Evolutionary conservation across 177 flowering plant genomes (phyloP).

Genomic region (Vitis hybrid): DNA sequence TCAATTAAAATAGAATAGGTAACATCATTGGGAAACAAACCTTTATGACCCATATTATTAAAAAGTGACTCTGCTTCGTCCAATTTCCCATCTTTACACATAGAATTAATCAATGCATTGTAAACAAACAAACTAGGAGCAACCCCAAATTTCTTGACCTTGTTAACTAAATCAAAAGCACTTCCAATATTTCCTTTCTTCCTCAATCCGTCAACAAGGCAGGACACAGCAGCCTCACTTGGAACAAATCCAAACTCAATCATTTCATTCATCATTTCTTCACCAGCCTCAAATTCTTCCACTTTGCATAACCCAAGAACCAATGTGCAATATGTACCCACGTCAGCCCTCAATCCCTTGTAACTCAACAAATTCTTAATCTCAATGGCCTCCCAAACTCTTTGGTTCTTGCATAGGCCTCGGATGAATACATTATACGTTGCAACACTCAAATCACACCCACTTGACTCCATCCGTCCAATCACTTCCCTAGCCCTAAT

Average conservation of each 20-base stretch:
- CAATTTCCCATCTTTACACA: conserved; percentile 61
- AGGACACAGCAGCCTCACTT: conserved; percentile 65
- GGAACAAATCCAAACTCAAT: conserved; percentile 62
- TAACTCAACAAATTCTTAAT: conserved; percentile 44
- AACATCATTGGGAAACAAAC: conserved; percentile 69
- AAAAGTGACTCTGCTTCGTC: conserved; percentile 65
- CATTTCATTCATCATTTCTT: conserved; percentile 68
- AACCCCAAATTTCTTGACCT: conserved; percentile 37
- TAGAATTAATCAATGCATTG: conserved; percentile 70
- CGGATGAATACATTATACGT: conserved; percentile 73
- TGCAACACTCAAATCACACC: conserved; percentile 50
- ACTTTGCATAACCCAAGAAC: conserved; percentile 66
- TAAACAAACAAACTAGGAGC: conserved; percentile 70
- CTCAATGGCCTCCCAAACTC: conserved; percentile 65
- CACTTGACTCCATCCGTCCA: conserved; percentile 42
- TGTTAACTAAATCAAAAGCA: conserved; percentile 63
- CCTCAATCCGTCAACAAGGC: conserved; percentile 70
- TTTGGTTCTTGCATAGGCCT: conserved; percentile 63
- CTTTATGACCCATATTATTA: conserved; percentile 44
- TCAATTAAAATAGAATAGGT: conserved; percentile 75
- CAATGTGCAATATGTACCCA: conserved; percentile 70
- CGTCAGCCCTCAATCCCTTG: conserved; percentile 65
- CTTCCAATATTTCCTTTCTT: conserved; percentile 47
- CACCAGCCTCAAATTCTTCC: conserved; percentile 43
- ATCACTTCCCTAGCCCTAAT: conserved; percentile 49